These are phyloP conservation scores for Apiospora hydei DNA, from an alignment of 2,329 filamentous ascomycete genomes.

Conservation along the genomic window DNA sequence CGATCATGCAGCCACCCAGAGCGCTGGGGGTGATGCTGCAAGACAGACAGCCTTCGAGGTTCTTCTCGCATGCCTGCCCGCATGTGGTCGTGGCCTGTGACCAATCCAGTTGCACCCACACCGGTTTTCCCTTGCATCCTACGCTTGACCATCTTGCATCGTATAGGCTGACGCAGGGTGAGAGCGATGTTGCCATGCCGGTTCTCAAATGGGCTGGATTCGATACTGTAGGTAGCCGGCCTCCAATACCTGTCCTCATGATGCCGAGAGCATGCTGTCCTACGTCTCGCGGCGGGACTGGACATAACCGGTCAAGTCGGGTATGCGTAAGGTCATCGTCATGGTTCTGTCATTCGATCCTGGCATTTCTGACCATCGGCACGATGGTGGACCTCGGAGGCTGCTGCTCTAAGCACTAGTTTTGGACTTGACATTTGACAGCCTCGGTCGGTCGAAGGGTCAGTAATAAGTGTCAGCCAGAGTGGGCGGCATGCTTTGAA, in stretches of 20 bases:
- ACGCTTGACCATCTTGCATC: background rate
- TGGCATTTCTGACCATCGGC: background rate
- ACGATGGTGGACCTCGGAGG: background rate
- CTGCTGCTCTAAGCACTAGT: conserved; percentile 15
- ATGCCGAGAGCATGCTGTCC: background rate
- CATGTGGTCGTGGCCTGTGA: background rate
- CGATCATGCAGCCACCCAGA: background rate
- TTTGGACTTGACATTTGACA: background rate
- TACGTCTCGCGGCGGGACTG: background rate
- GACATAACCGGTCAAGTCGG: conserved; percentile 10
- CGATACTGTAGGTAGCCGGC: background rate
- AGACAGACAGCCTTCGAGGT: background rate
- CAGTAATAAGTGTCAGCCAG: background rate
- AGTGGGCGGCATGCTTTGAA: conserved; percentile 1
- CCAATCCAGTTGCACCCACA: conserved; percentile 2
- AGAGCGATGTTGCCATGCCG: background rate
- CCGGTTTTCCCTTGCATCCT: background rate
- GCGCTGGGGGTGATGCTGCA: background rate
- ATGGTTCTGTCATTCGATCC: conserved; percentile 2
- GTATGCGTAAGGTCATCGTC: conserved; percentile 1
- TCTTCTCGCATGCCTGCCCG: background rate
- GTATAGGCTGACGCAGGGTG: conserved; percentile 5
- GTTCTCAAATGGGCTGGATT: background rate
- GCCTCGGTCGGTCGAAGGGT: background rate
- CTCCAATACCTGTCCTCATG: background rate